These are phyloP conservation scores for Penicillium sp. DNA, from an alignment of 2,329 filamentous ascomycete genomes.

Conservation along the genomic window DNA sequence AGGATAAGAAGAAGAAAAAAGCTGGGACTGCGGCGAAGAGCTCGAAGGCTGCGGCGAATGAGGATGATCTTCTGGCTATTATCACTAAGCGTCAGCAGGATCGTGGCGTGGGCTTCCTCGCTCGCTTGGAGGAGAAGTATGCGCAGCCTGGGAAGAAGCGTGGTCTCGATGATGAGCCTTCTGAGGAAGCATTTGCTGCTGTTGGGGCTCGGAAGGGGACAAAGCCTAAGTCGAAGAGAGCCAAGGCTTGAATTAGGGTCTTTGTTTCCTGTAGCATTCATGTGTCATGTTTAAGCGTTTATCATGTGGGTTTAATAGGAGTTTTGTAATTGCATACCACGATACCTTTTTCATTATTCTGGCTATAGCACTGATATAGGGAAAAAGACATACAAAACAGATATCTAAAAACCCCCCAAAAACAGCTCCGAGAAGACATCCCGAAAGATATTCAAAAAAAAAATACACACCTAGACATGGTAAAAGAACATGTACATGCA, in stretches of 20 bases:
- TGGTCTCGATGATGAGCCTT: slow-evolving; percentile 53
- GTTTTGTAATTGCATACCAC: slow-evolving; percentile 8
- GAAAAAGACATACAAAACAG: no score
- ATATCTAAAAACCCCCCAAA: not conserved
- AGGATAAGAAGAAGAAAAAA: slow-evolving; percentile 69
- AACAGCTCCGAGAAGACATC: not conserved
- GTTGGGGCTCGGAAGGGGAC: slow-evolving; percentile 40
- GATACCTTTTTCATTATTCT: not conserved
- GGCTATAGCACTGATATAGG: not conserved
- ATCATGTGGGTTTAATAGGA: slow-evolving; percentile 2
- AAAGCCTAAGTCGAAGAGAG: slow-evolving; percentile 33
- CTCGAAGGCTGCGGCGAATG: slow-evolving; percentile 38
- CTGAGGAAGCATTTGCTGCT: slow-evolving; percentile 62
- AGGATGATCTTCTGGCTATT: slow-evolving; percentile 63
- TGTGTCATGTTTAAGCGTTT: slow-evolving; percentile 6
- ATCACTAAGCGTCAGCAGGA: slow-evolving; percentile 71
- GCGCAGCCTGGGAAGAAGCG: slow-evolving; percentile 49
- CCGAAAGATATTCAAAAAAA: not conserved
- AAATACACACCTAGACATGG: no score
- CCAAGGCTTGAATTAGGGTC: slow-evolving; percentile 14
- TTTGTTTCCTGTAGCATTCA: slow-evolving; percentile 1
- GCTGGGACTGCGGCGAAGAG: slow-evolving; percentile 29
- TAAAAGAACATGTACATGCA: not conserved
- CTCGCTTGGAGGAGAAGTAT: slow-evolving; percentile 76
- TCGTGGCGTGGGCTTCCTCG: slow-evolving; percentile 64